Percentiles rank a stretch among this genome's conserved stretches.
These are phyloP conservation scores for Globisporangium camurandrum DNA, from an alignment of 352 stramenopile species.

Conservation along the genomic window DNA sequence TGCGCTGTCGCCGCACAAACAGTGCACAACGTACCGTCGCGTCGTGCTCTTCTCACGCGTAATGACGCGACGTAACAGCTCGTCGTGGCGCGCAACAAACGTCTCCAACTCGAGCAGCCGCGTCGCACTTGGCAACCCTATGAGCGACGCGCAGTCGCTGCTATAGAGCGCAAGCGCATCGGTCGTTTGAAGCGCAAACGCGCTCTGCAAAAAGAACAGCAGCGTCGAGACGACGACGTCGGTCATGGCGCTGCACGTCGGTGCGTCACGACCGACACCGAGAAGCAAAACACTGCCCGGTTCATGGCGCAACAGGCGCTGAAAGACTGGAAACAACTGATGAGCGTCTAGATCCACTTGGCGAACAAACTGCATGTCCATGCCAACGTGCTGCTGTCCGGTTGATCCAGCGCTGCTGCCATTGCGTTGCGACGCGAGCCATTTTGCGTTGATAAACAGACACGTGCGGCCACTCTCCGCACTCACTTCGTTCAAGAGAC, in stretches of 20 bases:
- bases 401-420: not conserved
- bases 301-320: slow-evolving; percentile 36
- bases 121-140: slow-evolving; percentile 18
- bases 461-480: slow-evolving; percentile 31
- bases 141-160: slow-evolving; percentile 12
- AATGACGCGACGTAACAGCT: not conserved
- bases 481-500: slow-evolving; percentile 17
- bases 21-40: slow-evolving; percentile 20
- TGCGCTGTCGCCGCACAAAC: slow-evolving; percentile 36
- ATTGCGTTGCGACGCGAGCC: not conserved
- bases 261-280: slow-evolving; percentile 16
- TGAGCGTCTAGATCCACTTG: slow-evolving; percentile 31
- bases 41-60: slow-evolving; percentile 11
- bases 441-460: slow-evolving; percentile 18
- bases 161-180: slow-evolving; percentile 7
- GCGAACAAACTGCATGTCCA: slow-evolving; percentile 20
- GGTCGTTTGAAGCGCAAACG: slow-evolving; percentile 24
- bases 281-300: slow-evolving; percentile 32
- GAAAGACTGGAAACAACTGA: slow-evolving; percentile 30
- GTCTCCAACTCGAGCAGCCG: slow-evolving; percentile 25
- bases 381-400: not conserved
- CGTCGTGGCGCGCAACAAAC: slow-evolving; percentile 10
- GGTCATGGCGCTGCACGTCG: slow-evolving; percentile 15
- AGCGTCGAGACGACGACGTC: slow-evolving; percentile 24
- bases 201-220: slow-evolving; percentile 39